Conservation (phyloP, 2,329 filamentous ascomycete genomes). For the Colletotrichum sp. region DNA sequence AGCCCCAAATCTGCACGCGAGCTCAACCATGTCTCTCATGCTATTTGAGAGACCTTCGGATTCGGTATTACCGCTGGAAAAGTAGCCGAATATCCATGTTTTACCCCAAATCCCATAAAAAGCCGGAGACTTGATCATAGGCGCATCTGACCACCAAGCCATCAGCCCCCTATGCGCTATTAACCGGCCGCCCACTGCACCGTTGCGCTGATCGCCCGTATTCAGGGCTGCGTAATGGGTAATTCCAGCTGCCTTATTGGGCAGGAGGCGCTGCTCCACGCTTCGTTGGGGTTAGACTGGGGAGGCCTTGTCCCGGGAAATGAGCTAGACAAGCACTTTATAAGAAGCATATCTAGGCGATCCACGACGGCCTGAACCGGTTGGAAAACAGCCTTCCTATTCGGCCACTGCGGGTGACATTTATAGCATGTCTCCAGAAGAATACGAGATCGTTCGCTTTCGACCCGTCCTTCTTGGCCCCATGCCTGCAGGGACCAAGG, state of each 20-base stretch:
- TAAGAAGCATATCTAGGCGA: slow-evolving; percentile 5
- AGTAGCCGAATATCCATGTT: neutral
- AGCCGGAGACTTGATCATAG: neutral
- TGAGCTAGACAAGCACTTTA: neutral
- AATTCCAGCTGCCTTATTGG: slow-evolving; percentile 16
- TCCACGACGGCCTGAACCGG: neutral
- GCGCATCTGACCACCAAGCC: neutral
- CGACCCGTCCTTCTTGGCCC: neutral
- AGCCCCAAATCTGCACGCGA: neutral
- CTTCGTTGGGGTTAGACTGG: neutral
- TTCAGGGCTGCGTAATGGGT: neutral
- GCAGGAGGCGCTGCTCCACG: neutral
- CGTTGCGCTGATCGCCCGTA: slow-evolving; percentile 10
- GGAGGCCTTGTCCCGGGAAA: slow-evolving; percentile 8
- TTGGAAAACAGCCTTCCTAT: neutral
- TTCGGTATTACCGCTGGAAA: neutral
- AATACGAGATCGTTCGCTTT: slow-evolving; percentile 5
- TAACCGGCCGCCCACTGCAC: neutral
- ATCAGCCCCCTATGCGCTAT: neutral
- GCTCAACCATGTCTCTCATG: neutral
- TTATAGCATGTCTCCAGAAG: neutral
- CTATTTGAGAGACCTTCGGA: neutral
- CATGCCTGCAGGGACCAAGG: slow-evolving; percentile 2
- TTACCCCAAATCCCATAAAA: neutral
- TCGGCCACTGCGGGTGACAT: neutral